Evolutionary conservation across 1,139 yeast genomes (phyloP).

Genomic region (Hansenula lynferdii): DNA sequence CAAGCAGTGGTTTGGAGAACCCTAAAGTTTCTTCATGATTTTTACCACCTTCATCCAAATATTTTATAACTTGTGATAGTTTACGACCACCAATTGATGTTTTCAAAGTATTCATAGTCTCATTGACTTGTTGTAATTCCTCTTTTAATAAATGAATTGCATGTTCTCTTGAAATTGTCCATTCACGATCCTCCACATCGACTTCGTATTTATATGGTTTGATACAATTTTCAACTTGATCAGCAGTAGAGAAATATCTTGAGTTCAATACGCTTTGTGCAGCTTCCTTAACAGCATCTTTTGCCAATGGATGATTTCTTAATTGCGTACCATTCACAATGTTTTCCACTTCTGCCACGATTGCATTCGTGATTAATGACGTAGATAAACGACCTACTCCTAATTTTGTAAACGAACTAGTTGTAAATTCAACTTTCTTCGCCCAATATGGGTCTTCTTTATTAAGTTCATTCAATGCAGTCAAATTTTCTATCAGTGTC

Average conservation of each 20-base stretch:
- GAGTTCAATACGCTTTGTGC: constrained; percentile 74
- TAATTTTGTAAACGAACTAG: constrained; percentile 79
- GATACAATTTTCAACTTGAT: constrained; percentile 97
- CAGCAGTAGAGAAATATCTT: constrained; percentile 88
- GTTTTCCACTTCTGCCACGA: constrained; percentile 71
- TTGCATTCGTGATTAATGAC: constrained; percentile 71
- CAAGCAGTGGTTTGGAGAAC: constrained; percentile 65
- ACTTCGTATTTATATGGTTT: constrained; percentile 97
- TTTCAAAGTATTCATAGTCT: constrained; percentile 56
- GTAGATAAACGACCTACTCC: constrained; percentile 94
- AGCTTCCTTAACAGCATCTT: constrained; percentile 77
- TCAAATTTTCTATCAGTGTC: constrained; percentile 36
- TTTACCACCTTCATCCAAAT: constrained; percentile 40
- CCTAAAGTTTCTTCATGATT: constrained; percentile 59
- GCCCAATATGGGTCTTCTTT: constrained; percentile 84
- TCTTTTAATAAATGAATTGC: constrained; percentile 71
- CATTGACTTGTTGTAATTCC: constrained; percentile 80
- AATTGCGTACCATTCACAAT: constrained; percentile 71
- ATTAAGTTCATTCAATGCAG: constrained; percentile 46
- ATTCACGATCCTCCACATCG: constrained; percentile 92
- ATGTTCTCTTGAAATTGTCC: constrained; percentile 80
- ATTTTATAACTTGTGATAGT: constrained; percentile 75
- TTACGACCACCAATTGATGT: constrained; percentile 78
- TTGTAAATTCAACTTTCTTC: constrained; percentile 75
- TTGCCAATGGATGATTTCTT: constrained; percentile 80